Conservation (phyloP, 768 basidiomycete genomes). For the Boletus patriciae region DNA sequence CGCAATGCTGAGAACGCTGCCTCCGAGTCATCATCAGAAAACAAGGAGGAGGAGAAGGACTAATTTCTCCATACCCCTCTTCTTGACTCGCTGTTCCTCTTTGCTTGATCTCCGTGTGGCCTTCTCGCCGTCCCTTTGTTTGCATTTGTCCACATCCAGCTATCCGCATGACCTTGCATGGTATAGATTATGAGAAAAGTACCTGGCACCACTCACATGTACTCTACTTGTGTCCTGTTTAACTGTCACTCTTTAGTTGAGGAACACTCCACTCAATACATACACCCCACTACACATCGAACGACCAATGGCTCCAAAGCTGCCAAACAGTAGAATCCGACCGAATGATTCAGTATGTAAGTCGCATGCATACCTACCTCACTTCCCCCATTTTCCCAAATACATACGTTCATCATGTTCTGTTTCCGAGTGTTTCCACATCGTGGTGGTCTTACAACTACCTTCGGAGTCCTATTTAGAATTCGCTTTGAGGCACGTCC, state of each 20-base stretch:
- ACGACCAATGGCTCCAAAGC: too few relatives aligned
- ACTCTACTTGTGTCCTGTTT: conserved; percentile 21
- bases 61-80: conserved; percentile 36
- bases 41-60: conserved; percentile 81
- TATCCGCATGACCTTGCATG: conserved; percentile 16
- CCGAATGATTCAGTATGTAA: too few relatives aligned
- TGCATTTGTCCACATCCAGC: conserved; percentile 10
- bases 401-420: too few relatives aligned
- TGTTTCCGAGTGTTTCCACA: too few relatives aligned
- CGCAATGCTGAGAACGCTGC: conserved; percentile 68
- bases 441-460: too few relatives aligned
- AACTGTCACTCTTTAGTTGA: conserved; percentile 16
- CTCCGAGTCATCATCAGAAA: conserved; percentile 42
- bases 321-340: too few relatives aligned
- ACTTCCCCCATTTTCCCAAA: too few relatives aligned
- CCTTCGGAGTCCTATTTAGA: too few relatives aligned
- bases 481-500: too few relatives aligned
- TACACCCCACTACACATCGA: background rate
- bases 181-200: conserved; percentile 33
- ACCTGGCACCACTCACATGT: conserved; percentile 27
- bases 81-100: background rate
- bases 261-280: conserved; percentile 29
- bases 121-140: conserved; percentile 27
- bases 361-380: too few relatives aligned
- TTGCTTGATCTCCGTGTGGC: conserved; percentile 15